These are phyloP conservation scores for Crithidia thermophila DNA, from an alignment of 208 protist genomes.

Conservation along the genomic window DNA sequence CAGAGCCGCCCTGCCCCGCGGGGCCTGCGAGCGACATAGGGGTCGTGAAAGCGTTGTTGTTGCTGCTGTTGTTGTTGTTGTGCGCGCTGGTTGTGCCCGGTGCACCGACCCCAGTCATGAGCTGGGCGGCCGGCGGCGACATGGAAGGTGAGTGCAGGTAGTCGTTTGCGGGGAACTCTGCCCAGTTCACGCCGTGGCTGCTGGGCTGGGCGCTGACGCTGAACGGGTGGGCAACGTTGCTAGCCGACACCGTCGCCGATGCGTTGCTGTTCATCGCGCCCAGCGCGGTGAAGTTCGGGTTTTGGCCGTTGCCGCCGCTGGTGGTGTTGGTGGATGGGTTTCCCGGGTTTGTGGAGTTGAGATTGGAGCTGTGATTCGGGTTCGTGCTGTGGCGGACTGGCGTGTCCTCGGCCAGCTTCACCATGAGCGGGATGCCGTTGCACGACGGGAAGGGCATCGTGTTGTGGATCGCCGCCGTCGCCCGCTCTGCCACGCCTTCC, in stretches of 20 bases:
- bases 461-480: conserved; percentile 70
- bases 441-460: conserved; percentile 70
- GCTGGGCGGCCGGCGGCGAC: conserved; percentile 15
- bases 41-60: background rate
- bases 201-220: conserved; percentile 1
- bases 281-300: background rate
- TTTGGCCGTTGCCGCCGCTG: background rate
- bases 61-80: conserved; percentile 8
- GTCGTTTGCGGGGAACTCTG: conserved; percentile 10
- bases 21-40: too few species aligned
- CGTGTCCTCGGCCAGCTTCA: conserved; percentile 78
- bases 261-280: background rate
- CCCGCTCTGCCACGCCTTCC: conserved; percentile 59
- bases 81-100: background rate
- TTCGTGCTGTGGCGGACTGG: conserved; percentile 34
- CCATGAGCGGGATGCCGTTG: conserved; percentile 72
- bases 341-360: too few species aligned
- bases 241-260: background rate
- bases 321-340: conserved; percentile 12
- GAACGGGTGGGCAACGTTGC: background rate
- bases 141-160: conserved; percentile 17
- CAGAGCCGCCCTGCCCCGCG: too few species aligned
- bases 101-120: background rate
- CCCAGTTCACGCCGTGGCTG: conserved; percentile 11
- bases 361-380: too few species aligned